Conservation (phyloP, 2,329 filamentous ascomycete species). For the Zymoseptoria crescenta region DNA sequence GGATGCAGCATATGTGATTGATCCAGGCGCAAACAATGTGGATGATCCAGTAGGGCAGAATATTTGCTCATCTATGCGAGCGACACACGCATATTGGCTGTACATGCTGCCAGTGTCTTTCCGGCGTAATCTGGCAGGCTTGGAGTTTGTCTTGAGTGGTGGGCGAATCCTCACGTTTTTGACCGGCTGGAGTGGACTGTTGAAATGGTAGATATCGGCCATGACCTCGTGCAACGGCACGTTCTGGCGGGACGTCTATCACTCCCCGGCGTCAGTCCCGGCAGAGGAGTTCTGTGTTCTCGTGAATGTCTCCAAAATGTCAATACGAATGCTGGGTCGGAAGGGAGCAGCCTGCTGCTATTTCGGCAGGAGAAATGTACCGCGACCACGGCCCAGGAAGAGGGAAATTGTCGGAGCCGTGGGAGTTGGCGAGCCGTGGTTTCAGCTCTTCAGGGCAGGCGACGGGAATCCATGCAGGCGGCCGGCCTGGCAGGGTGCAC, state of each 20-base stretch:
- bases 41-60: conserved; percentile 20
- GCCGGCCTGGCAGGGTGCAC: conserved; percentile 11
- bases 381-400: conserved; percentile 12
- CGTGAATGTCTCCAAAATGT: conserved; percentile 5
- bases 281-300: conserved; percentile 6
- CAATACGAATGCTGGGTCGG: conserved; percentile 8
- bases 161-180: conserved; percentile 8
- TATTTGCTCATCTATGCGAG: conserved; percentile 21
- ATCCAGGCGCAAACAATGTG: conserved; percentile 12
- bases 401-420: neutral
- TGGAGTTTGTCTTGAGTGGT: conserved; percentile 11
- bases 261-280: conserved; percentile 1
- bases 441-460: conserved; percentile 8
- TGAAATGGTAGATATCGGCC: conserved; percentile 23
- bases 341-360: conserved; percentile 13
- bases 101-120: conserved; percentile 12
- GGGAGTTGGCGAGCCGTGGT: conserved; percentile 5
- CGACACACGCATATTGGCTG: conserved; percentile 21
- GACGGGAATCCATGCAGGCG: conserved; percentile 9
- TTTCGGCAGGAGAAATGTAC: neutral
- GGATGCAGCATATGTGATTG: conserved; percentile 2
- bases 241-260: neutral
- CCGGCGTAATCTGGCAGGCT: conserved; percentile 8
- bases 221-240: conserved; percentile 8
- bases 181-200: conserved; percentile 14